phyloP scores from a whole-genome alignment of 495 filamentous ascomycete genomes.

The Bacidia rubella region DNA sequence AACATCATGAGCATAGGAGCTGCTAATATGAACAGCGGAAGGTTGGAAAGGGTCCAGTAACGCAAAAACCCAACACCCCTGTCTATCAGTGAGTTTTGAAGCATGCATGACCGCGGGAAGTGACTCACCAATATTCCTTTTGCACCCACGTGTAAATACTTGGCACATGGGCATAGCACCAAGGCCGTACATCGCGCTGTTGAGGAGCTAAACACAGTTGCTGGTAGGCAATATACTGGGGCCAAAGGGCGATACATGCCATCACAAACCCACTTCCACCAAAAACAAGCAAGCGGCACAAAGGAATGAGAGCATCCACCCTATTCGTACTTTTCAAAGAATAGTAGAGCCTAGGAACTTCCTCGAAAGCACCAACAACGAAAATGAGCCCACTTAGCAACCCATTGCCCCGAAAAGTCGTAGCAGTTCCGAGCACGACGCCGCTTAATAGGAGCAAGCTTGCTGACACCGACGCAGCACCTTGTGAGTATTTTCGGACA shows the following conservation, averaged over 20 bases:
- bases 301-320: neutral
- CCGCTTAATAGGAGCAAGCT: constrained; percentile 44
- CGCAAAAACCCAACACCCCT: constrained; percentile 80
- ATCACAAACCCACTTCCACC: constrained; percentile 53
- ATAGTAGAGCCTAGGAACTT: neutral
- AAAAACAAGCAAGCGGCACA: constrained; percentile 20
- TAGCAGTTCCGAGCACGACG: constrained; percentile 56
- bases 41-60: constrained; percentile 80
- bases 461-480: constrained; percentile 23
- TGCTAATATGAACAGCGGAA: constrained; percentile 79
- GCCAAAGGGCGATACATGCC: constrained; percentile 49
- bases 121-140: constrained; percentile 66
- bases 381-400: constrained; percentile 68
- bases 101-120: neutral
- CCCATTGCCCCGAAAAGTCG: constrained; percentile 73
- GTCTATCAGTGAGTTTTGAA: neutral
- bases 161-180: constrained; percentile 59
- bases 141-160: constrained; percentile 92
- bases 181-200: constrained; percentile 37
- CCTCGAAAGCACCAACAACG: constrained; percentile 24
- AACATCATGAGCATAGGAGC: constrained; percentile 65
- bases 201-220: constrained; percentile 46
- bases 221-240: constrained; percentile 63
- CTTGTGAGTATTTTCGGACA: constrained; percentile 23
- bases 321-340: neutral